Conservation (phyloP, 2,329 filamentous ascomycete species). For the Cadophora sp. region DNA sequence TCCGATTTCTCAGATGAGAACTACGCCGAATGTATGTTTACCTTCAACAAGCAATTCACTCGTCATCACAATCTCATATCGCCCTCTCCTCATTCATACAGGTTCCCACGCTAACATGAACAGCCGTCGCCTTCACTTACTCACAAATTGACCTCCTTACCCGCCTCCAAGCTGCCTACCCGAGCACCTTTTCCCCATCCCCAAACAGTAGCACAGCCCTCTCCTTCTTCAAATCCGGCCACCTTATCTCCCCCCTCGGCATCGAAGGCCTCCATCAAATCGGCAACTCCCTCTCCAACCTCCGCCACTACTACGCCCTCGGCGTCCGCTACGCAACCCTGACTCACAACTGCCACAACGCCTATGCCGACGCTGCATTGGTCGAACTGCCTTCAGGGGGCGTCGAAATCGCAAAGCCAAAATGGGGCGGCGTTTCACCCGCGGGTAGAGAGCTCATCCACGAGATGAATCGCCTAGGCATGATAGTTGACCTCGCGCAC, state of each 20-base stretch:
- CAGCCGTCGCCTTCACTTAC: constrained; percentile 70
- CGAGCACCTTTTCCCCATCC: constrained; percentile 71
- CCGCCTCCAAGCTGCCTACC: constrained; percentile 68
- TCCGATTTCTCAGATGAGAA: constrained; percentile 76
- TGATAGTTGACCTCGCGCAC: constrained; percentile 92
- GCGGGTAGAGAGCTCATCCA: constrained; percentile 72
- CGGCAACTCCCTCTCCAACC: constrained; percentile 78
- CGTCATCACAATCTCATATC: not conserved
- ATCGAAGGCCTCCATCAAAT: constrained; percentile 94
- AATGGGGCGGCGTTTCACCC: constrained; percentile 75
- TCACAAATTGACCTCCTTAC: constrained; percentile 78
- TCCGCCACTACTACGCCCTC: constrained; percentile 77
- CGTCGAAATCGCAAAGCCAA: constrained; percentile 51
- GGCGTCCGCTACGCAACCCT: constrained; percentile 89
- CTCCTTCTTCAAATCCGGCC: constrained; percentile 63
- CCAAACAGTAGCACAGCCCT: constrained; percentile 66
- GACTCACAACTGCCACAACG: constrained; percentile 94
- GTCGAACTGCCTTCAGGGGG: constrained; percentile 53
- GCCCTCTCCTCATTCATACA: not conserved
- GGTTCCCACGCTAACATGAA: constrained; percentile 18
- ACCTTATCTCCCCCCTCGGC: constrained; percentile 78
- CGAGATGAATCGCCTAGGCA: constrained; percentile 94
- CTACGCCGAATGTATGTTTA: constrained; percentile 68
- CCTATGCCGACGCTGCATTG: constrained; percentile 84
- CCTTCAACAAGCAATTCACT: not conserved